Evolutionary conservation across 2,329 filamentous ascomycete species (phyloP).

Genomic region (Bertia moriformis): DNA sequence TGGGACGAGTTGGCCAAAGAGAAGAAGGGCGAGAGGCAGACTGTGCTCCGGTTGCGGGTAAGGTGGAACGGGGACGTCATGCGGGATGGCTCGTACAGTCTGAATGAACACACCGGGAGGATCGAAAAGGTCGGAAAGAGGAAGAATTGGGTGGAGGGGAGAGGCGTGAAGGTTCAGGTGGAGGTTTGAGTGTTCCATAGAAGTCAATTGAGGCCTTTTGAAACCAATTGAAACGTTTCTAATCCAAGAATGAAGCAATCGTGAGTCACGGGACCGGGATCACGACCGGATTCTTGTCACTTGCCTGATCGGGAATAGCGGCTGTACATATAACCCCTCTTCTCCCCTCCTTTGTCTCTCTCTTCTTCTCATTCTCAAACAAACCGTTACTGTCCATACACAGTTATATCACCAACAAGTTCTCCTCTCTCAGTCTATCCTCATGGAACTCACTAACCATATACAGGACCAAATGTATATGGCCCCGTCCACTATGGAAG

Average conservation of each 20-base stretch:
- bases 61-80: not conserved
- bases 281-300: no score
- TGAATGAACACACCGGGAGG: constrained; percentile 13
- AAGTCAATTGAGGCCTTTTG: no score
- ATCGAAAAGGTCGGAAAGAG: constrained; percentile 43
- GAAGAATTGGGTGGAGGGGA: constrained; percentile 32
- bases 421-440: not conserved
- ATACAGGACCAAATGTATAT: no score
- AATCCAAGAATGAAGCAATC: no score
- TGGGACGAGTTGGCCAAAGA: no score
- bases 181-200: no score
- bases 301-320: no score
- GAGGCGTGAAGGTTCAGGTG: constrained; percentile 9
- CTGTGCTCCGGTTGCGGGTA: not conserved
- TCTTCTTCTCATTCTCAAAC: not conserved
- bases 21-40: not conserved
- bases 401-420: not conserved
- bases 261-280: no score
- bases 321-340: not conserved
- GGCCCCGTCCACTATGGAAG: no score
- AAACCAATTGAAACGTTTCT: no score
- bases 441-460: not conserved
- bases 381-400: not conserved
- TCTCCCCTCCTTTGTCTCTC: not conserved
- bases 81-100: not conserved